Evolutionary conservation across 2,329 filamentous ascomycete genomes (phyloP), one percentile per base, ranked within the genome.

Genomic region (Sporothrix pallida): DNA sequence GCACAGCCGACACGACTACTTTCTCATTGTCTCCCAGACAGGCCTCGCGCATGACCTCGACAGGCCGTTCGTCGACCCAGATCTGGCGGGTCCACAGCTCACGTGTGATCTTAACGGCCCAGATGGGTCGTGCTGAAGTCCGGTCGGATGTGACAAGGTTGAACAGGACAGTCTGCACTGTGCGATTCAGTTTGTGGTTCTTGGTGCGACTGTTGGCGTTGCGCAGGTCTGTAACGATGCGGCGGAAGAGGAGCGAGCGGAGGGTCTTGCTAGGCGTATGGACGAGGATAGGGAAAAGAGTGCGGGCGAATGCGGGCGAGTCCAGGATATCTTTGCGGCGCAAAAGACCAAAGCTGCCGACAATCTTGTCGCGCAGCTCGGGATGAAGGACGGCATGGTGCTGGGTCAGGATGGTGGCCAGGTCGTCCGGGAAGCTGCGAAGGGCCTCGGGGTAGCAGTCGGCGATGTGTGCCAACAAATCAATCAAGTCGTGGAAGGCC

Each of bases 31-130:
- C 92, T 3, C 93, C 90, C 73, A 99, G 84, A 72, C 92, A 91
- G 0, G 95, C 94, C 83, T 97, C 93, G 83, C 97, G 97, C 95
- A 99, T 98, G 77, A 98, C 93, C 79, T 97, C 94, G n/a, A 98
- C 96, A 0, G 95, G 91, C 81, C 95, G 75, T 15, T 94, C 89
- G 79, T 99, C 96, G 10, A 93, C 94, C 96, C 96, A 99, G 76
- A 98, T 91, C 78, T 98, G 95, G 65, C 95, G 89, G 83, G 95
- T 97, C 96, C 96, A 99, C 79, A 99, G 86, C 84, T 99, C 96
- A 75, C 95, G 89, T 3, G 95, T 97, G 76, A 99, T 88, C 82
- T 98, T 98, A 75, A 98, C 94, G 3, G 96, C 94, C 96, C 96
- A 99, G 69, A 99, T 87, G 3, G 93, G 94, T 79, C 97, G 96